Percentiles rank a stretch among this genome's conserved stretches.
These are phyloP conservation scores for Starmerella roubikii DNA, from an alignment of 805 yeast genomes.

Conservation along the genomic window DNA sequence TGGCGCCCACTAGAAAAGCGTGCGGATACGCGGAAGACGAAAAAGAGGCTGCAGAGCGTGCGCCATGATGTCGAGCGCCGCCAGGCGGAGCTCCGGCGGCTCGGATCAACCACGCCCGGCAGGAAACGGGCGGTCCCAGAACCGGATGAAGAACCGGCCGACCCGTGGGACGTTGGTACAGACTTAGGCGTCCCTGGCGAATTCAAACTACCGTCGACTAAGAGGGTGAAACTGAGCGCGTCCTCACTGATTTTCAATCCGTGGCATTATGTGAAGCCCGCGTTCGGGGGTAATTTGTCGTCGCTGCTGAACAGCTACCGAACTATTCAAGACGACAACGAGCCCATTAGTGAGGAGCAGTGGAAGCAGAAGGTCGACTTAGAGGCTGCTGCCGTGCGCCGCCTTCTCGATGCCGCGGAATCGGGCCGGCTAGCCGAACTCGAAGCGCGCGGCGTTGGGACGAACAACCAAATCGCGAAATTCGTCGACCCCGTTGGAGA, in stretches of 20 bases:
- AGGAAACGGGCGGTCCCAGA: neutral
- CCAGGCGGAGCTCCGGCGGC: constrained; percentile 1
- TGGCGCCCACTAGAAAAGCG: constrained; percentile 25
- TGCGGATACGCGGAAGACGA: constrained; percentile 17
- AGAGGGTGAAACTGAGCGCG: neutral
- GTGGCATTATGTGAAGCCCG: constrained; percentile 37
- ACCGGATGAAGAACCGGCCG: neutral
- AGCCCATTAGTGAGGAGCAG: constrained; percentile 30
- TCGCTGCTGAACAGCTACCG: constrained; percentile 42
- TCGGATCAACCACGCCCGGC: neutral
- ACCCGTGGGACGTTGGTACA: constrained; percentile 5
- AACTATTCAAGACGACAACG: constrained; percentile 48
- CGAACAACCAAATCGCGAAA: constrained; percentile 24
- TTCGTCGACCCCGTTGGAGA: constrained; percentile 35
- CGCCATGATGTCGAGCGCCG: constrained; percentile 5
- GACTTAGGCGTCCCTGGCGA: constrained; percentile 16
- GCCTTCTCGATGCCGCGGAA: constrained; percentile 36
- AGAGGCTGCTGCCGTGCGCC: constrained; percentile 35
- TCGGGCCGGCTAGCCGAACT: constrained; percentile 21
- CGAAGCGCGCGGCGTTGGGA: constrained; percentile 24
- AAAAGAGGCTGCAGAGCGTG: constrained; percentile 10
- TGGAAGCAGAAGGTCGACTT: constrained; percentile 37
- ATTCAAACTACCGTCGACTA: neutral
- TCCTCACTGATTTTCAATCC: constrained; percentile 48
- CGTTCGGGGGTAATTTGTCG: constrained; percentile 29